Evolutionary conservation across 2,329 filamentous ascomycete species (phyloP), one percentile per base, ranked within the genome.

Genomic region (Decorospora gaudefroyi): DNA sequence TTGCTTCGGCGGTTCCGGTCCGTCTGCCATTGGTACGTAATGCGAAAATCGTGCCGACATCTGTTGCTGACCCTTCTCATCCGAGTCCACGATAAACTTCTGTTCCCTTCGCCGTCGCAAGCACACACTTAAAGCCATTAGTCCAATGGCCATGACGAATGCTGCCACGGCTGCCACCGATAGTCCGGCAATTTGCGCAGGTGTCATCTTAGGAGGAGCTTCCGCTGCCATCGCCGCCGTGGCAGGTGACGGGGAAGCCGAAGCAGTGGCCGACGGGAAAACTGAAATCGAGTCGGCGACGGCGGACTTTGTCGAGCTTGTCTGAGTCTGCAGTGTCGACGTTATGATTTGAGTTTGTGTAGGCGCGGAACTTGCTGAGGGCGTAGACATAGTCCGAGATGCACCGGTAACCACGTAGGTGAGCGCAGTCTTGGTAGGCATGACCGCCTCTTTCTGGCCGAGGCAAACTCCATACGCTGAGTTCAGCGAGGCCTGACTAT

Each of bases 161-260:
- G 67, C 59, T 34, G 69, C 64, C 6, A 62, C 64, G 6, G 63
- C 68, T 22, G 69, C 69, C 26, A 72, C 64, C 6, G 67, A 60
- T 10, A 72, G 56, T 4, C 69, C 69, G 7, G 64, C 65, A 41
- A 72, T 72, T 49, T 72, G 68, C 15, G 68, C 66, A 13, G 69
- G 64, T 12, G 55, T 69, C 62, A 72, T 65, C 29, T 49, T 61
- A 5, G 61, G 57, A 10, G 51, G 37, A 16, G 46, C 37, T 10
- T 61, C 44, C 19, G 50, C 31, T 12, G 55, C 39, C 28, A 39
- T 42, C 18, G 57, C 42, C 30, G 45, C 38, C 15, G 49, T 33
- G 8, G 49, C 42, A 11, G 59, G 42, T 11, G 55, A 53, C 6
- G 55, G 36, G 7, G 51, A 44, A 1, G 47, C 19, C 7, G 57